Base-by-base conservation (phyloP, 352 stramenopile genomes). In the Globisporangium radiosum region DNA sequence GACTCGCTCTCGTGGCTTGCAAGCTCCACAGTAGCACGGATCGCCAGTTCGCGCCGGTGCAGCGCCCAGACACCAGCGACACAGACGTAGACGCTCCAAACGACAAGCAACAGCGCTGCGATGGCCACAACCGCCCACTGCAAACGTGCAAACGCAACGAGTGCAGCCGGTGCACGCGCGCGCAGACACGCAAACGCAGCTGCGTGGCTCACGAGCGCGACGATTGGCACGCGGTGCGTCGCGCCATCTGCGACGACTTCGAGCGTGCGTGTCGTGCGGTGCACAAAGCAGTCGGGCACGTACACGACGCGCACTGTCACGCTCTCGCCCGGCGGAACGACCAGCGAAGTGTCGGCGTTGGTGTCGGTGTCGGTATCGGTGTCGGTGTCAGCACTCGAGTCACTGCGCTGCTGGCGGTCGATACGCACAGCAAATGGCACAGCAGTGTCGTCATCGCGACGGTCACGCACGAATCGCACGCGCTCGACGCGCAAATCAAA, bases 161-260 rank as follows among this genome's bases (percentile, higher is more conserved):
- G 42, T n/a, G 39, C 17, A 15, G 44, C 36, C 49, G 67, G 36
- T 17, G 64, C 52, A 3, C 57, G 63, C 48, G 68, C 70, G 5
- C 59, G 70, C 48, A 72, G 51, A 43, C 70, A 77, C 49, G 50
- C 62, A 45, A 78, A 76, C 39, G 67, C 59, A 33, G 59, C 61
- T 40, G 65, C 52, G 1, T 40, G 64, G 25, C n/a, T 6, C 38
- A 60, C 45, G 37, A 56, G 47, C 13, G 47, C 59, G n/a, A 60
- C 25, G 39, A 81, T 48, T 7, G 47, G 53, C n/a, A 81, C 56
- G 49, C 50, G 65, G 37, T 65, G 71, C 17, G 63, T 56, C 0
- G 25, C 52, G 42, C 71, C 66, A 47, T 67, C 72, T 0, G 62
- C 70, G 38, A 71, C 56, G 47, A 81, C 60, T 19, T 65, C n/a